Evolutionary conservation across 768 basidiomycete genomes (phyloP).

Genomic region (Lactifluus subvellereus): DNA sequence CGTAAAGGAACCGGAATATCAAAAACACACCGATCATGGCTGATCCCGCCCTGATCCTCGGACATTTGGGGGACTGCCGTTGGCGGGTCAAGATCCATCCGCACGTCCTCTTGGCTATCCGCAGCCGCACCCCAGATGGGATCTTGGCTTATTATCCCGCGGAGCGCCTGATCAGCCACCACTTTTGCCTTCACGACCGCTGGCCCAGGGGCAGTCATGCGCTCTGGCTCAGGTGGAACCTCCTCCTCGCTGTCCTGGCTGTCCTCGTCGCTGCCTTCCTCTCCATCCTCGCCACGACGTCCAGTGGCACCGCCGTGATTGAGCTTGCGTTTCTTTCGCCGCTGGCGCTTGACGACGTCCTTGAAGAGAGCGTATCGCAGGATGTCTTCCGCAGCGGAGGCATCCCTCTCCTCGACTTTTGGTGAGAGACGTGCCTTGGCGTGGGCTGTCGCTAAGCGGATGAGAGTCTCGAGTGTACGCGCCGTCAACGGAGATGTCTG

Average conservation of each 20-base stretch:
- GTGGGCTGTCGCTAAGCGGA: conserved; percentile 96
- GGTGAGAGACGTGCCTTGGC: conserved; percentile 89
- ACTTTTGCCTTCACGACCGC: conserved; percentile 22
- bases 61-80: conserved; percentile 30
- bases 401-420: conserved; percentile 81
- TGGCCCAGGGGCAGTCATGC: conserved; percentile 45
- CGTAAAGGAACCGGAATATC: neutral
- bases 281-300: conserved; percentile 31
- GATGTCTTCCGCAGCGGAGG: conserved; percentile 87
- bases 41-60: conserved; percentile 40
- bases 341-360: conserved; percentile 81
- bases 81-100: conserved; percentile 49
- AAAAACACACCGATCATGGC: conserved; percentile 53
- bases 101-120: conserved; percentile 53
- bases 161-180: conserved; percentile 21
- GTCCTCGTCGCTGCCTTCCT: conserved; percentile 50
- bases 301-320: conserved; percentile 54
- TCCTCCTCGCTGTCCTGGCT: conserved; percentile 41
- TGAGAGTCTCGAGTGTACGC: conserved; percentile 96
- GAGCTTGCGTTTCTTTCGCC: conserved; percentile 81
- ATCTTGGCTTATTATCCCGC: conserved; percentile 39
- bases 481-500: conserved; percentile 97
- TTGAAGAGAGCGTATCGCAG: conserved; percentile 97
- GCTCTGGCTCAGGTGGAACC: conserved; percentile 37
- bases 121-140: conserved; percentile 54